phyloP scores from a whole-genome alignment of 345 rosid species.

The Citrus inodora region DNA sequence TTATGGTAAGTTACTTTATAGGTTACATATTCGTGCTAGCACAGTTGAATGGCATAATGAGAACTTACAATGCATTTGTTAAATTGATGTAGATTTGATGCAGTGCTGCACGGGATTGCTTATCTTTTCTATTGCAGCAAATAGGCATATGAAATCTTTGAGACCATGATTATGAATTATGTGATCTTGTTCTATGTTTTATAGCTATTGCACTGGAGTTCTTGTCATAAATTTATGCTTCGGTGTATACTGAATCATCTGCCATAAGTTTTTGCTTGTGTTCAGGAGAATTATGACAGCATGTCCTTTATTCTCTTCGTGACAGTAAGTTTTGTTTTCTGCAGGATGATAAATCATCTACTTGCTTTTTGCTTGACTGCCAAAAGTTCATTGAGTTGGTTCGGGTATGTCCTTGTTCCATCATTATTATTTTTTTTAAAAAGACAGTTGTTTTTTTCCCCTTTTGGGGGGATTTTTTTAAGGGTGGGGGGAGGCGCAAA shows the following conservation, averaged over 20 bases:
- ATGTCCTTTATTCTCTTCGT: background rate
- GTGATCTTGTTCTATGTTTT: background rate
- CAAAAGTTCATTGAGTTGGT: constrained; percentile 88
- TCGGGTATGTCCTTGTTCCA: constrained; percentile 55
- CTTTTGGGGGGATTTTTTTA: no score
- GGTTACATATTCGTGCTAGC: no score
- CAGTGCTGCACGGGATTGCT: background rate
- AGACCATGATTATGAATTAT: background rate
- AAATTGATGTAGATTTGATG: background rate
- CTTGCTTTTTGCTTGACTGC: constrained; percentile 83
- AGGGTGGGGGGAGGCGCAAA: no score
- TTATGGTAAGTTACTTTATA: background rate
- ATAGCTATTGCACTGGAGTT: background rate
- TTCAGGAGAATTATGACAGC: background rate
- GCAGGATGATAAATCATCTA: constrained; percentile 88
- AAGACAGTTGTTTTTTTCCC: no score
- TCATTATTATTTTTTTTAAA: background rate
- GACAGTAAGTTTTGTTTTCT: constrained; percentile 22
- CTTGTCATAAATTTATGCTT: background rate
- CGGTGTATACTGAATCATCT: no score
- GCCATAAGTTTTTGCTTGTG: background rate
- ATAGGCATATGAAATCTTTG: background rate
- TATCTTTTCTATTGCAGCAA: background rate
- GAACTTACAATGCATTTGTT: no score
- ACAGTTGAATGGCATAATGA: no score